Conservation (phyloP, 306 rosid species). For the Chamaecrista fasciculata region DNA sequence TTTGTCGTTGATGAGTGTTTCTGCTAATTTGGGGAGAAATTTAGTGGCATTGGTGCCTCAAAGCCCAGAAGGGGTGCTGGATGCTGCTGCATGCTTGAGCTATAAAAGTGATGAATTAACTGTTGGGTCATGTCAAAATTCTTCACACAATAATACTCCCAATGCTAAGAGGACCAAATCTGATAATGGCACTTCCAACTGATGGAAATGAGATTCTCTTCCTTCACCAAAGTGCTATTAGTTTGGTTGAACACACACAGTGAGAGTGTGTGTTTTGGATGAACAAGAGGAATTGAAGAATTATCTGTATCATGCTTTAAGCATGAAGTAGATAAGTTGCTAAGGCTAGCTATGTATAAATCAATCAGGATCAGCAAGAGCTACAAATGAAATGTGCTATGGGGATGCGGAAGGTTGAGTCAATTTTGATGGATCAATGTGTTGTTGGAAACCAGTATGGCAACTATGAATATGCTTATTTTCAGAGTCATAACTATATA, state of each 20-base stretch:
- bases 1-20: slow-evolving; percentile 46
- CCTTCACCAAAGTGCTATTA: slow-evolving; percentile 41
- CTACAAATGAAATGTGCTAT: slow-evolving; percentile 34
- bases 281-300: slow-evolving; percentile 35
- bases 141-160: slow-evolving; percentile 50
- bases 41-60: slow-evolving; percentile 52
- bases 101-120: slow-evolving; percentile 76
- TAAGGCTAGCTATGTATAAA: slow-evolving; percentile 41
- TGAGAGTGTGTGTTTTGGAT: slow-evolving; percentile 28
- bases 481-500: neutral
- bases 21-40: slow-evolving; percentile 35
- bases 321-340: slow-evolving; percentile 36
- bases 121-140: slow-evolving; percentile 69
- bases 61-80: slow-evolving; percentile 80
- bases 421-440: slow-evolving; percentile 35
- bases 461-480: slow-evolving; percentile 9
- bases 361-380: slow-evolving; percentile 27
- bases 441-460: neutral
- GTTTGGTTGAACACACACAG: slow-evolving; percentile 50
- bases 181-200: slow-evolving; percentile 36
- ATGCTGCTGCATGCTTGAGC: slow-evolving; percentile 79
- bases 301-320: slow-evolving; percentile 29
- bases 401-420: slow-evolving; percentile 34
- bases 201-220: slow-evolving; percentile 58
- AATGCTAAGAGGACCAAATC: slow-evolving; percentile 55